phyloP scores from a whole-genome alignment of 352 stramenopile genomes.

The Achlya hypogyna region DNA sequence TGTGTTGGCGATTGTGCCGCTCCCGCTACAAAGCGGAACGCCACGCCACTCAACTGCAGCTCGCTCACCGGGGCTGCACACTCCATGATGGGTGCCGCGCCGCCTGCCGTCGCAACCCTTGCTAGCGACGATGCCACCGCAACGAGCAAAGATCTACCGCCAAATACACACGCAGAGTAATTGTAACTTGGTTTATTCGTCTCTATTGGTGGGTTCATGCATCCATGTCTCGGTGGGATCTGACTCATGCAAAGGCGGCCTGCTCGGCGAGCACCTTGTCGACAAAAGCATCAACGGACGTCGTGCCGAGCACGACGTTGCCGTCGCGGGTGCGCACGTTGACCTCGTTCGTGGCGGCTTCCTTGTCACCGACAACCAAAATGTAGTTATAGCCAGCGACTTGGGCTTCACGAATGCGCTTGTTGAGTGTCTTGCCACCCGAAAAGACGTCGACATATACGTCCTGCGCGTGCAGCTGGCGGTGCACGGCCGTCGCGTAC shows the following conservation, averaged over 20 bases:
- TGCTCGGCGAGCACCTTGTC: conserved; percentile 44
- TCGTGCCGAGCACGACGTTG: conserved; percentile 66
- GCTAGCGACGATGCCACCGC: no score
- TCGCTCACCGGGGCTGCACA: no score
- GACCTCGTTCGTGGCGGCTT: conserved; percentile 39
- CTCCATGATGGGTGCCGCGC: no score
- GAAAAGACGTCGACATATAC: conserved; percentile 67
- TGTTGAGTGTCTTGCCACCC: conserved; percentile 78
- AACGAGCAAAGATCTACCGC: no score
- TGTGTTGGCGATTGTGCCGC: no score
- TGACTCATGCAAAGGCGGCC: conserved; percentile 54
- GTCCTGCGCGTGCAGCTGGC: conserved; percentile 32
- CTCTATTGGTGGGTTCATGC: no score
- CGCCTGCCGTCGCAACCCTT: no score
- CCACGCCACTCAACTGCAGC: no score
- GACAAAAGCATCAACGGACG: conserved; percentile 43
- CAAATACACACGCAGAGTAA: no score
- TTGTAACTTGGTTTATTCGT: no score
- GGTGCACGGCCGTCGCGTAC: conserved; percentile 48
- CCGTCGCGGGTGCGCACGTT: conserved; percentile 71
- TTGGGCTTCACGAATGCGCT: conserved; percentile 69
- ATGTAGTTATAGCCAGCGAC: conserved; percentile 82
- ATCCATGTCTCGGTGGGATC: no score
- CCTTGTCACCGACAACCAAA: conserved; percentile 68
- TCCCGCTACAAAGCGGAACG: no score